Evolutionary conservation across 768 basidiomycete genomes (phyloP).

Genomic region (Tubosaeta sp.): DNA sequence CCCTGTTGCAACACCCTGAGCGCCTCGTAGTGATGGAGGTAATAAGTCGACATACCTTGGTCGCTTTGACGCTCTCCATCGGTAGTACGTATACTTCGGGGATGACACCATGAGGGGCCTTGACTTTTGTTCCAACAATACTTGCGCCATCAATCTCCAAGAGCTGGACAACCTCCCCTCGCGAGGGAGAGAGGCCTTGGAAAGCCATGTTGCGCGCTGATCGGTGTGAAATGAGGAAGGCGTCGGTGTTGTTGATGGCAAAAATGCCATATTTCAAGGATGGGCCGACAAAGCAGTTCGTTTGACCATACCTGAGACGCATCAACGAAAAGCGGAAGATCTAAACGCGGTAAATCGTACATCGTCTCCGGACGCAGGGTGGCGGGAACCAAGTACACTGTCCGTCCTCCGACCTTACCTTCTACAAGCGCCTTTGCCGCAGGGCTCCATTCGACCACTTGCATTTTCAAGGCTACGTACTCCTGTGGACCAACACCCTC

Average conservation of each 20-base stretch:
- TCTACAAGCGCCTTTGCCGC: slow-evolving; percentile 61
- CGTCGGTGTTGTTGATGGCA: slow-evolving; percentile 80
- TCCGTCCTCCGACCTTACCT: slow-evolving; percentile 68
- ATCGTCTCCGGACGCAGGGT: slow-evolving; percentile 96
- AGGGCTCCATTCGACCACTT: slow-evolving; percentile 80
- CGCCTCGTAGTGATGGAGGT: neutral
- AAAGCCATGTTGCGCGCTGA: slow-evolving; percentile 97
- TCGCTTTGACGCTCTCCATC: slow-evolving; percentile 98
- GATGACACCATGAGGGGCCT: slow-evolving; percentile 77
- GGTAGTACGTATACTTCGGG: slow-evolving; percentile 92
- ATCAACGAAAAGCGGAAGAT: slow-evolving; percentile 1
- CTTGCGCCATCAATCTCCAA: slow-evolving; percentile 73
- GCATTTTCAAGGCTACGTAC: slow-evolving; percentile 93
- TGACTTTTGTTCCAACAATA: slow-evolving; percentile 85
- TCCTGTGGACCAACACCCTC: slow-evolving; percentile 95
- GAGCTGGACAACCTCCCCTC: slow-evolving; percentile 70
- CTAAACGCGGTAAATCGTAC: slow-evolving; percentile 40
- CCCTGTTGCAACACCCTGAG: slow-evolving; percentile 47
- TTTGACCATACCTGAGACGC: slow-evolving; percentile 83
- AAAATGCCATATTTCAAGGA: slow-evolving; percentile 90
- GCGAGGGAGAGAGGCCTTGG: slow-evolving; percentile 76
- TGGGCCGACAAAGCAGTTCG: slow-evolving; percentile 94
- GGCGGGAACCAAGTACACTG: slow-evolving; percentile 91
- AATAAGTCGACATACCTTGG: slow-evolving; percentile 53
- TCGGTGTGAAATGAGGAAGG: slow-evolving; percentile 84